Evolutionary conservation across 176 grass and related monocot species (phyloP).

Genomic region (Raddia guianensis): DNA sequence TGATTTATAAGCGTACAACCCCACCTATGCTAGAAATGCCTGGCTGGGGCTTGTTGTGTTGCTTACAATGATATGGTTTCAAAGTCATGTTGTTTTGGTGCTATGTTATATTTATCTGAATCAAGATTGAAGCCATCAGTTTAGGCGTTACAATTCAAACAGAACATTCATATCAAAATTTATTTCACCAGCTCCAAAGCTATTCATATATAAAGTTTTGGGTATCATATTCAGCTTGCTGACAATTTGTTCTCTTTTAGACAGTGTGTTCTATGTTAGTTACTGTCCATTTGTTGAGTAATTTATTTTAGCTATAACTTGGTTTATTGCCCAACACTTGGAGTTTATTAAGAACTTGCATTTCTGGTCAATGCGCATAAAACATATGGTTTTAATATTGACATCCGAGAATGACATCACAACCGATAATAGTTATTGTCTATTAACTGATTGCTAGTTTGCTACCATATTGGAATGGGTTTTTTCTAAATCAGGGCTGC

Average conservation of each 20-base stretch:
- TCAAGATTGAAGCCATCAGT: background rate
- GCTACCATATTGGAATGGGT: background rate
- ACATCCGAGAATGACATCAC: conserved; percentile 36
- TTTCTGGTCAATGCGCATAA: conserved; percentile 34
- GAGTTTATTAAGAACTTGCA: background rate
- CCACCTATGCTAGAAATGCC: background rate
- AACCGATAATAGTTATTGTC: conserved; percentile 25
- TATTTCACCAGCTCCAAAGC: background rate
- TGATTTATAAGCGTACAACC: background rate
- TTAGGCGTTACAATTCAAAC: conserved; percentile 3
- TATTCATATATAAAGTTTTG: conserved; percentile 10
- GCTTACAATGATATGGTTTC: background rate
- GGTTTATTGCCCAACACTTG: conserved; percentile 35
- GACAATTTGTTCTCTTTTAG: conserved; percentile 19
- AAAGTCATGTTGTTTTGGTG: background rate
- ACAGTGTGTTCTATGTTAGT: conserved; percentile 18
- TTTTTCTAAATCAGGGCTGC: background rate
- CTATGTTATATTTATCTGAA: background rate
- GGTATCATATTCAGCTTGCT: conserved; percentile 14
- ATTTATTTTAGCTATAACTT: conserved; percentile 30
- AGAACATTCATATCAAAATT: conserved; percentile 6
- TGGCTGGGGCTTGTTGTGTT: background rate
- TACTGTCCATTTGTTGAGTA: conserved; percentile 1
- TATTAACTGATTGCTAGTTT: background rate
- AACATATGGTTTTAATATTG: conserved; percentile 19